Evolutionary conservation across 345 rosid species (phyloP).

Genomic region (Anastatica hierochuntica): DNA sequence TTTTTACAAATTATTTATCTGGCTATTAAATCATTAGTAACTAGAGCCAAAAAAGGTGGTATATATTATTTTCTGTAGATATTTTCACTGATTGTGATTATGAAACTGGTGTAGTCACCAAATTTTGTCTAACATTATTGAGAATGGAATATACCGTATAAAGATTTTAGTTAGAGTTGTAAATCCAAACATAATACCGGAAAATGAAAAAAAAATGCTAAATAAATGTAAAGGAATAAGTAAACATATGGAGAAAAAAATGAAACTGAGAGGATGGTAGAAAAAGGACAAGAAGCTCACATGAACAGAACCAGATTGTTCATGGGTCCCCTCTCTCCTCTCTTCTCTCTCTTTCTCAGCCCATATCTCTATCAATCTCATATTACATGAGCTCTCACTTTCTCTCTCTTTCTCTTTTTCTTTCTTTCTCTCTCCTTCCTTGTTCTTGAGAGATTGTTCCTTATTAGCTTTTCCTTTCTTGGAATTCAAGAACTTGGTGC

Average conservation of each 20-base stretch:
- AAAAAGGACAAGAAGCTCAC: constrained; percentile 32
- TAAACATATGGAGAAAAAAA: constrained; percentile 10
- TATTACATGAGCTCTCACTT: not conserved
- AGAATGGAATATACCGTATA: no score
- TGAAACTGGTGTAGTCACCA: no score
- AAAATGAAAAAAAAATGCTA: no score
- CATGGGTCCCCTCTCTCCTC: constrained; percentile 23
- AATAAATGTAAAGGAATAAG: constrained; percentile 14
- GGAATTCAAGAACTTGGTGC: constrained; percentile 11
- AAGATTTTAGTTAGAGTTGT: no score
- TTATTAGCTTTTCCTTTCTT: not conserved
- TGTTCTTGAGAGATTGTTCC: constrained; percentile 13
- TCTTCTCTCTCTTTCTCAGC: not conserved
- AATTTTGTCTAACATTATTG: no score
- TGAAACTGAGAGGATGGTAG: constrained; percentile 20
- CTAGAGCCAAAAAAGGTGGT: no score
- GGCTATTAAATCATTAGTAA: no score
- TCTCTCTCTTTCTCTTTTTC: not conserved
- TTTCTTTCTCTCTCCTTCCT: not conserved
- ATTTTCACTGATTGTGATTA: no score
- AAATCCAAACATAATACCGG: no score
- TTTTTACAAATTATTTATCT: no score
- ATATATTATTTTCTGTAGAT: no score
- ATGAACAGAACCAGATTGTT: constrained; percentile 32
- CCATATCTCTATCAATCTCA: constrained; percentile 25